These are phyloP conservation scores for Mycena albidolilacea DNA, from an alignment of 768 basidiomycete genomes.

Conservation along the genomic window DNA sequence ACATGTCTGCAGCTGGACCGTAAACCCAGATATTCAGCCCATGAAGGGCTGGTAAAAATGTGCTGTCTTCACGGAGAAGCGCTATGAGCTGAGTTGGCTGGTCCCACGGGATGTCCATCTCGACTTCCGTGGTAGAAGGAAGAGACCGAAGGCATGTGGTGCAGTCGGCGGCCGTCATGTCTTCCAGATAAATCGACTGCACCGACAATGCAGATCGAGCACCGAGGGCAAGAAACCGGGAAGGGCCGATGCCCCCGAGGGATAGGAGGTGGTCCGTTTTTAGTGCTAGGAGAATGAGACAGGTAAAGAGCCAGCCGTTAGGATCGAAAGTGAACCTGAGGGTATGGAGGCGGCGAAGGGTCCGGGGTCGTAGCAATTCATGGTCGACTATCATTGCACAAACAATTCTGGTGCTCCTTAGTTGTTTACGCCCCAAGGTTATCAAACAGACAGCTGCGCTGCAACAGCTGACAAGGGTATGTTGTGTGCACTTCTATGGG, in stretches of 20 bases:
- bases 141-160: not conserved
- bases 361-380: not conserved
- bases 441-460: too few species aligned
- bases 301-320: not conserved
- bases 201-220: conserved; percentile 9
- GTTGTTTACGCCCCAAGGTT: too few species aligned
- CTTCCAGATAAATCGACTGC: not conserved
- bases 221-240: not conserved
- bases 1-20: not conserved
- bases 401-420: too few species aligned
- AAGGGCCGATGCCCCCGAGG: not conserved
- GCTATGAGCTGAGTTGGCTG: not conserved
- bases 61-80: not conserved
- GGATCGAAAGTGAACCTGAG: not conserved
- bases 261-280: not conserved
- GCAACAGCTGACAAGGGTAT: too few species aligned
- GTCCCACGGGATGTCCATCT: not conserved
- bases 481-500: too few species aligned
- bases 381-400: too few species aligned
- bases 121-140: conserved; percentile 12
- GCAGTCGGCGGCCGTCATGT: not conserved
- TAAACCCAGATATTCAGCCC: not conserved
- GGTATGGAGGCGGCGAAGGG: conserved; percentile 16
- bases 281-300: conserved; percentile 13
- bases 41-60: conserved; percentile 2